Evolutionary conservation across 1,139 yeast species (phyloP), one percentile per base, ranked within the genome.

Genomic region (Hyphopichia pseudoburtonii): DNA sequence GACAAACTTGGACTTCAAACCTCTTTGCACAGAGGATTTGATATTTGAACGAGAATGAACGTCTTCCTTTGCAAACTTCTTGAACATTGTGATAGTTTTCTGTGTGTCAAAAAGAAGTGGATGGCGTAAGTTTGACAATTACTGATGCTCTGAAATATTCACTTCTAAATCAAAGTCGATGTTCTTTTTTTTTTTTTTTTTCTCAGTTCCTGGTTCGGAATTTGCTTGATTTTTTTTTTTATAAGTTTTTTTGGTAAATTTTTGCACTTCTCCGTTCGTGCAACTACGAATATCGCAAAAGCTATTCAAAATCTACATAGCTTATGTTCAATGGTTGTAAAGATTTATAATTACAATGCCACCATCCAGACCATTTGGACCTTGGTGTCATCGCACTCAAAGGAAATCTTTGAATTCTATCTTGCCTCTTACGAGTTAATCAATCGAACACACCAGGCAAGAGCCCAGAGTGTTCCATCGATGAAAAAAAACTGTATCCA

Each of bases 1-100:
- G 2, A 83, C 84, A 37, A 90, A 72, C 51, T 82, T 86, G 26
- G 84, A 51, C 58, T 86, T 86, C 48, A 90, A 72, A 7, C 86
- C 86, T 61, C 97, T 78, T 57, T 89, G 96, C 10, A 85, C 92
- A 1, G 97, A 89, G 1, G 96, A 87, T 63, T 90, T 90, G 61
- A 89, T 84, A 57, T 89, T 90, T 11, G 97, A 82, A 47, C 94
- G 83, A 10, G 96, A 84, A 54, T 88, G 95, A 36, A 89, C 76
- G 56, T 89, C 96, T 36, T 88, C 96, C 50, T 79, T 83, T 23
- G 88, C 75, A 65, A 89, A 88, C 60, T 88, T 87, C 58, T 67
- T 74, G 50, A 78, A 76, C 82, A 78, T 76, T 30, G 21, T 33
- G n/a, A n/a, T n/a, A n/a, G n/a, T n/a, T n/a, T n/a, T n/a, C n/a